Base-by-base conservation (phyloP, 2,329 filamentous ascomycete species). In the Coleophoma eucalyptorum region DNA sequence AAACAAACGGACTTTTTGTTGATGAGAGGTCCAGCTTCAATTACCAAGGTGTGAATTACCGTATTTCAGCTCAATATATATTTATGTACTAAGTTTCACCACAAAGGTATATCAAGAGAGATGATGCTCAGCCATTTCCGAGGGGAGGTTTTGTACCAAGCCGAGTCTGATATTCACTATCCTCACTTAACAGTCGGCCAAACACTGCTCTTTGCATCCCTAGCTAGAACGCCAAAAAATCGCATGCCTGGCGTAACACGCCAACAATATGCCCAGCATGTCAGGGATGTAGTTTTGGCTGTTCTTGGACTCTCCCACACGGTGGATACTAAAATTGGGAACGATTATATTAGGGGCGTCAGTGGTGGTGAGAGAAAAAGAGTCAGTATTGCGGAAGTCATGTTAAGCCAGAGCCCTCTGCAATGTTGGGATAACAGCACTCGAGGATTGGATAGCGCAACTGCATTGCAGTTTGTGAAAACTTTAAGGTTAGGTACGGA, bases 371-470 rank as follows among this genome's bases (percentile, higher is more conserved):
- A 89, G 63, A 73, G 83, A 51, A 91, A 93, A 70, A 82, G 90
- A 62, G 89, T 93, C 4, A 87, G 83, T 20, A 90, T 93, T 54
- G 87, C 86, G 1, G 89, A 93, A 67, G 89, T 88, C 52, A 77
- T 79, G 0, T 76, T 78, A 12, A 72, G 71, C 0, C 66, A 73
- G 12, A 79, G 81, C 1, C 81, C 76, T 41, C 73, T 80, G 1
- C 83, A 87, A 62, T 86, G 83, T 52, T 94, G 89, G 89, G 89
- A 87, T 52, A 89, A 89, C 56, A 83, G 78, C 12, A 91, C 87
- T 0, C 77, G 80, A 45, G 89, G 88, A 3, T 74, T 92, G 1
- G 89, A 92, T 65, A 83, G 84, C 0, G 83, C 83, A 4, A 90
- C 84, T 1, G 87, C 88, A 0, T 67, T 89, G 26, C 84, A 88